Percentiles rank a stretch among this genome's conserved stretches.
Evolutionary conservation across 352 stramenopile species (phyloP).

Genomic region (Globisporangium irregulare): DNA sequence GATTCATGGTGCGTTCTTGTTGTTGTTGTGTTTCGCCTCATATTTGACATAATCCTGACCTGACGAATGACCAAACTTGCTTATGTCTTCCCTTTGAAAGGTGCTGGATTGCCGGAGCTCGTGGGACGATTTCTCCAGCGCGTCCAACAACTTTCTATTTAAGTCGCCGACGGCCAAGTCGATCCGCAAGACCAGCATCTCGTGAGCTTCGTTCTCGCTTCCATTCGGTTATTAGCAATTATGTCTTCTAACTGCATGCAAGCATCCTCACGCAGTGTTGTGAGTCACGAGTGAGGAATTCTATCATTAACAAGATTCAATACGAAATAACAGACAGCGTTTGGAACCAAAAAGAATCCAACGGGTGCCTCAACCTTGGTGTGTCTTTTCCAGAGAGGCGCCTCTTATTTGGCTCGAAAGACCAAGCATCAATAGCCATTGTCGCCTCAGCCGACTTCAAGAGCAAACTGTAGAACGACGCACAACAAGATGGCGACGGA

Average conservation of each 20-base stretch:
- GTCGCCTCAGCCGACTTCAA: background rate
- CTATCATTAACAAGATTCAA: background rate
- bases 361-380: background rate
- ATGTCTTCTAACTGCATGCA: background rate
- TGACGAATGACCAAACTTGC: background rate
- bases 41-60: background rate
- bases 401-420: background rate
- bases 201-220: slow-evolving; percentile 11
- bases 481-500: slow-evolving; percentile 2
- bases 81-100: slow-evolving; percentile 10
- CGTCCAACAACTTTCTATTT: slow-evolving; percentile 18
- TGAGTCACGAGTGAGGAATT: background rate
- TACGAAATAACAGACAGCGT: background rate
- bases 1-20: slow-evolving; percentile 57
- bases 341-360: background rate
- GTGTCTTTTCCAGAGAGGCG: slow-evolving; percentile 6
- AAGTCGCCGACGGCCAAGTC: slow-evolving; percentile 23
- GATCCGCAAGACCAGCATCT: slow-evolving; percentile 35
- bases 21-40: background rate
- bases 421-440: background rate
- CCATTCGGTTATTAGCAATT: background rate
- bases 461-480: background rate
- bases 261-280: no score
- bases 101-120: slow-evolving; percentile 28
- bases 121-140: slow-evolving; percentile 15